Evolutionary conservation across 2,329 filamentous ascomycete genomes (phyloP).

Genomic region (Cladophialophora bantiana): DNA sequence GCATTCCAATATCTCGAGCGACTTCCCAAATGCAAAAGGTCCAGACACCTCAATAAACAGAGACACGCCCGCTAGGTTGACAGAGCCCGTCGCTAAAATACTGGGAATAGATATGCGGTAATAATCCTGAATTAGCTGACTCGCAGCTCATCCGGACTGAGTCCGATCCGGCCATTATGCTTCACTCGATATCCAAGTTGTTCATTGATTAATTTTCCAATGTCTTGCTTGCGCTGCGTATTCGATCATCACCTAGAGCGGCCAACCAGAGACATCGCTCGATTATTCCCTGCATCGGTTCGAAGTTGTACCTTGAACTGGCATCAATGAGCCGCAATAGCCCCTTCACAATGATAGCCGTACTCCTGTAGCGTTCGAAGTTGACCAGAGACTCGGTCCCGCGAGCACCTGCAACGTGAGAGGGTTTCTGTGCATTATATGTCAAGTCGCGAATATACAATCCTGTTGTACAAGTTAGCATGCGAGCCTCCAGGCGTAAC

Average conservation of each 20-base stretch:
- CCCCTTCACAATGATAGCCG: constrained; percentile 69
- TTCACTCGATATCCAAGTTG: constrained; percentile 6
- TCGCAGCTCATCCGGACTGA: neutral
- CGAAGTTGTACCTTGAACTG: constrained; percentile 67
- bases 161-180: neutral
- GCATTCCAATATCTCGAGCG: constrained; percentile 4
- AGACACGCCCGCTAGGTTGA: neutral
- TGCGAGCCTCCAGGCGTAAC: neutral
- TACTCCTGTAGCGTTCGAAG: constrained; percentile 71
- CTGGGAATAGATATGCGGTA: neutral
- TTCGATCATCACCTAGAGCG: constrained; percentile 65
- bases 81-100: constrained; percentile 1
- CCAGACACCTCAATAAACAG: constrained; percentile 7
- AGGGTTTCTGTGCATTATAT: constrained; percentile 71
- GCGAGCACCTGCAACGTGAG: constrained; percentile 58
- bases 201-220: constrained; percentile 44
- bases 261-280: constrained; percentile 71
- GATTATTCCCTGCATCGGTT: constrained; percentile 64
- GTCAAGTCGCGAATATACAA: constrained; percentile 72
- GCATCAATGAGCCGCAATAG: constrained; percentile 68
- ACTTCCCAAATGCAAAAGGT: neutral
- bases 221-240: constrained; percentile 55
- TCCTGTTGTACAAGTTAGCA: constrained; percentile 47
- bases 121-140: constrained; percentile 1
- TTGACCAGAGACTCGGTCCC: constrained; percentile 66